phyloP scores from a whole-genome alignment of 257 asterid species.

The Solanum rostratum region DNA sequence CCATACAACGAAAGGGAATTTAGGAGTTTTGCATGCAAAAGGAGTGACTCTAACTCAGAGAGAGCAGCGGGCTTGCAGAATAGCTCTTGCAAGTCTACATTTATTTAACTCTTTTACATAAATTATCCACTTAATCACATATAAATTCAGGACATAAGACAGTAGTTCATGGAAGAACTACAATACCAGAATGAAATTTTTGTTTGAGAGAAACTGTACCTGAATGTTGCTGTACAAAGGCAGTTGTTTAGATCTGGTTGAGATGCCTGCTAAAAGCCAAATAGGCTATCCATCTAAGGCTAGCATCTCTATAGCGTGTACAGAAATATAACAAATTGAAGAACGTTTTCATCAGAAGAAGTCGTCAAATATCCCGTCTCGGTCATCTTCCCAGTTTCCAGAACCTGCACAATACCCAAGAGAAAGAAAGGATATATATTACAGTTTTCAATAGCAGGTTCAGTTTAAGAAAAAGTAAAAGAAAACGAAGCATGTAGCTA shows the following conservation, averaged over 20 bases:
- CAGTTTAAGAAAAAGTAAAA: slow-evolving; percentile 15
- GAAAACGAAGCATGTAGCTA: slow-evolving; percentile 15
- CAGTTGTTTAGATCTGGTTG: slow-evolving; percentile 24
- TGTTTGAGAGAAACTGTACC: neutral
- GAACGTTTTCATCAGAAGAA: slow-evolving; percentile 80
- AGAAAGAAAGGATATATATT: slow-evolving; percentile 37
- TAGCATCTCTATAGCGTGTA: slow-evolving; percentile 11
- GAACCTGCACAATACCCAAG: slow-evolving; percentile 80
- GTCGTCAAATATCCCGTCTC: slow-evolving; percentile 98
- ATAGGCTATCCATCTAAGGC: slow-evolving; percentile 22
- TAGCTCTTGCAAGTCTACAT: neutral
- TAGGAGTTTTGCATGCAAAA: neutral
- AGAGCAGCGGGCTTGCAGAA: neutral
- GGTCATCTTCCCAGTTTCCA: slow-evolving; percentile 64
- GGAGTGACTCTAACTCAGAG: neutral
- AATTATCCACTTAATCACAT: neutral
- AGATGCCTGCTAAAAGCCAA: slow-evolving; percentile 26
- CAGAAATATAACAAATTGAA: slow-evolving; percentile 15
- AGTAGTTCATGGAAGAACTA: neutral
- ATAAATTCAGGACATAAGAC: neutral
- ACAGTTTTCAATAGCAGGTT: slow-evolving; percentile 14
- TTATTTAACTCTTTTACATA: neutral
- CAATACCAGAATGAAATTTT: neutral
- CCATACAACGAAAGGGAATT: neutral
- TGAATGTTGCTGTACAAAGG: slow-evolving; percentile 2